These are phyloP conservation scores for Fonsecaea pedrosoi DNA, from an alignment of 2,329 filamentous ascomycete genomes.

Conservation along the genomic window DNA sequence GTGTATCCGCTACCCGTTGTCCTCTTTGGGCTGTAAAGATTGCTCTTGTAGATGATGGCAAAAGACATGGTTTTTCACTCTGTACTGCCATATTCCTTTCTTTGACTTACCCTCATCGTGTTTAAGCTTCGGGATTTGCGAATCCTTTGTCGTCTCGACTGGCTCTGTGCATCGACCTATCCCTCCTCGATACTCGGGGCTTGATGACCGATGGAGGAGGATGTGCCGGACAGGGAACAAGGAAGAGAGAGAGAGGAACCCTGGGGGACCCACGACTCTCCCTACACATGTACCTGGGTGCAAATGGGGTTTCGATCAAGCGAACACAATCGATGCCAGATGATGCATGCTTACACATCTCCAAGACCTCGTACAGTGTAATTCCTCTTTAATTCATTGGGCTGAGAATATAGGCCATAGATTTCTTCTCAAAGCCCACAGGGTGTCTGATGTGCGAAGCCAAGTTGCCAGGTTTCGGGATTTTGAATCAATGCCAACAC, in stretches of 20 bases:
- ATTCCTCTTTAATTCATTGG: not conserved
- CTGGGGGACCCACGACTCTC: not conserved
- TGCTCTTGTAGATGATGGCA: not conserved
- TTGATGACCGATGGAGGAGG: not conserved
- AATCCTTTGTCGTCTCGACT: constrained; percentile 2
- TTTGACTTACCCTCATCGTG: not conserved
- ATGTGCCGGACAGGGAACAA: not conserved
- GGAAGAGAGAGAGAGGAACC: not conserved
- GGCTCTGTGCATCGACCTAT: constrained; percentile 5
- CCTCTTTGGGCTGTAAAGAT: not conserved
- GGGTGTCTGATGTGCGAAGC: not conserved
- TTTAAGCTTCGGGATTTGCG: not conserved
- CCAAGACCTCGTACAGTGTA: no score
- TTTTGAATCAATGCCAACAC: not conserved
- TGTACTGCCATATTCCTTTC: not conserved
- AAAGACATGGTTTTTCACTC: not conserved
- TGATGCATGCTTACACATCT: constrained; percentile 20
- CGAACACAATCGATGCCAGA: not conserved
- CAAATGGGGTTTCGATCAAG: not conserved
- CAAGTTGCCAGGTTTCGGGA: not conserved
- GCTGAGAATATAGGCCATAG: not conserved
- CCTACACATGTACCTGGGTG: not conserved
- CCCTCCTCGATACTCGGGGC: not conserved
- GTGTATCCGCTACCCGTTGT: not conserved
- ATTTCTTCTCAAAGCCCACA: not conserved